Percentiles rank a stretch among this genome's conserved stretches.
Evolutionary conservation across 148 eudicot genomes (phyloP).

Genomic region (Limonium bicolor): DNA sequence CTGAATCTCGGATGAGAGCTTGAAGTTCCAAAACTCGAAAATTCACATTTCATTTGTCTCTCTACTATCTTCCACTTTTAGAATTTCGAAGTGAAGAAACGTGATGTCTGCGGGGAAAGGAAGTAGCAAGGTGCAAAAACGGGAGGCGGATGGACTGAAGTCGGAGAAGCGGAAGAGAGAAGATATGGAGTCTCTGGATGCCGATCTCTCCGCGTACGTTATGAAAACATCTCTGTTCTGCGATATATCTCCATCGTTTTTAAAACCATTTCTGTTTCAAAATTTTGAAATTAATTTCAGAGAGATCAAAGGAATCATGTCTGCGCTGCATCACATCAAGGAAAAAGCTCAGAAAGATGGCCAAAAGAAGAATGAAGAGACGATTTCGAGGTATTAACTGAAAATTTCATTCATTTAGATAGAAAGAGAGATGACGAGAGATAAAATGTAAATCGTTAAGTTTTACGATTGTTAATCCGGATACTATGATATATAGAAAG

Average conservation of each 20-base stretch:
- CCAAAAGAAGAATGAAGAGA: constrained; percentile 82
- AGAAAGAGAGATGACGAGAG: too few relatives aligned
- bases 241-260: not conserved
- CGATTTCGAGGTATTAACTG: constrained; percentile 53
- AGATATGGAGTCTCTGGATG: not conserved
- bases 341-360: constrained; percentile 79
- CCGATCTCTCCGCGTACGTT: not conserved
- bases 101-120: constrained; percentile 1
- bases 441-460: too few relatives aligned
- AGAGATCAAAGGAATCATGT: constrained; percentile 72
- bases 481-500: too few relatives aligned
- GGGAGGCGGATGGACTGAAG: not conserved
- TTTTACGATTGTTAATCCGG: too few relatives aligned
- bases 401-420: not conserved
- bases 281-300: constrained; percentile 20
- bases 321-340: constrained; percentile 57
- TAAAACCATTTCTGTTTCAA: not conserved
- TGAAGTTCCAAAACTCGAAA: too few relatives aligned
- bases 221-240: not conserved
- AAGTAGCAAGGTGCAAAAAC: not conserved
- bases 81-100: too few relatives aligned
- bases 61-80: too few relatives aligned
- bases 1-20: too few relatives aligned
- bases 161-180: not conserved
- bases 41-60: too few relatives aligned